A percentile compares a stretch with the other conserved stretches of the same genome.
These are phyloP conservation scores for Geranium brycei DNA, from an alignment of 345 rosid species.

Conservation along the genomic window DNA sequence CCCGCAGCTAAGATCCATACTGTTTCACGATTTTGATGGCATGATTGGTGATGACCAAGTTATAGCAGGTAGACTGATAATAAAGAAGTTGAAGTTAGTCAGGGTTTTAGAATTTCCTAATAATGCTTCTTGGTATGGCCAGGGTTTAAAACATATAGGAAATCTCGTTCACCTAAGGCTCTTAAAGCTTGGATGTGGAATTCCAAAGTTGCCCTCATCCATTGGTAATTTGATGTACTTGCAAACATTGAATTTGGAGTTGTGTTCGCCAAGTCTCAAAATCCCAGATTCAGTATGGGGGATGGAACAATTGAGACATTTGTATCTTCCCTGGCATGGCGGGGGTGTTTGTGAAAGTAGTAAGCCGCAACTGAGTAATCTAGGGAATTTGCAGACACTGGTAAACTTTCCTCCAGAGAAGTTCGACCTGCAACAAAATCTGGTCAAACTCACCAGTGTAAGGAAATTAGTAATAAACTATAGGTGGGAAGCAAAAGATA, in stretches of 20 bases:
- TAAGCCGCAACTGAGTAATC: background rate
- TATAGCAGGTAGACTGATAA: too few relatives aligned
- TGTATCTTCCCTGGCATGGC: background rate
- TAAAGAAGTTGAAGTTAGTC: background rate
- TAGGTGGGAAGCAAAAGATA: background rate
- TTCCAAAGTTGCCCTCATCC: background rate
- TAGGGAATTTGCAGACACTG: background rate
- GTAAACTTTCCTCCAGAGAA: background rate
- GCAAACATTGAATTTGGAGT: background rate
- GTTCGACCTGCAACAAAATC: background rate
- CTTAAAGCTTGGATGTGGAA: background rate
- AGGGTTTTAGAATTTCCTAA: background rate
- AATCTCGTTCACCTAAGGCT: background rate
- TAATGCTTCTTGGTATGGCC: background rate
- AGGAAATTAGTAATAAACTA: background rate
- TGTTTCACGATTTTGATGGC: background rate
- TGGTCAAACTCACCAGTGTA: background rate
- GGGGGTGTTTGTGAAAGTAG: background rate
- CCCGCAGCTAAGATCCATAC: background rate
- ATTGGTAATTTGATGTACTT: background rate
- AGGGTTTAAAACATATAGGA: background rate
- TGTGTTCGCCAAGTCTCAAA: background rate
- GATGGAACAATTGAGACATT: slow-evolving; percentile 2
- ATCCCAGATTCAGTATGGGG: slow-evolving; percentile 5
- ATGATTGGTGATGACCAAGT: too few relatives aligned